phyloP scores from a whole-genome alignment of 2,329 filamentous ascomycete genomes.

The Colletotrichum spinosum region DNA sequence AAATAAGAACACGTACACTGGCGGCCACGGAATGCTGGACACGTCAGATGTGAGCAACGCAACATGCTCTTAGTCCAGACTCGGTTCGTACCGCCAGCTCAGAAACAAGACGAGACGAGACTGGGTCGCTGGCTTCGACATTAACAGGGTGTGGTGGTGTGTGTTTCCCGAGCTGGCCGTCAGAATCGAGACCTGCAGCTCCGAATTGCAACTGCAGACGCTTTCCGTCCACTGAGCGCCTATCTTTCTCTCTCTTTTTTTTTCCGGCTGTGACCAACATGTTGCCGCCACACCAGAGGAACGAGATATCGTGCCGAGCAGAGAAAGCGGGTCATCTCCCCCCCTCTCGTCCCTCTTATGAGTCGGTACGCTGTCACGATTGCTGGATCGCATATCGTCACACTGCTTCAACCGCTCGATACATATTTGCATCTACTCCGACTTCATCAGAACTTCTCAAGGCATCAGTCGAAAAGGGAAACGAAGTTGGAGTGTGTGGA shows the following conservation, averaged over 20 bases:
- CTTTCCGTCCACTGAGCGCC: conserved; percentile 27
- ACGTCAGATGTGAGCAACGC: conserved; percentile 34
- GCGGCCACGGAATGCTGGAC: conserved; percentile 21
- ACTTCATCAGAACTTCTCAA: not conserved
- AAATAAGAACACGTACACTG: not conserved
- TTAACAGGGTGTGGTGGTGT: conserved; percentile 30
- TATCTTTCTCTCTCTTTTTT: not conserved
- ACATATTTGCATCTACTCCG: not conserved
- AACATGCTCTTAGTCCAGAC: conserved; percentile 1
- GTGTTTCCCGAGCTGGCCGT: conserved; percentile 23
- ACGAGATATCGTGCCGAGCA: conserved; percentile 5
- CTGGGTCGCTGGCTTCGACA: not conserved
- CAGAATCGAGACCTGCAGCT: conserved; percentile 38
- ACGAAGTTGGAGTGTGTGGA: not conserved
- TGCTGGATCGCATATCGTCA: conserved; percentile 7
- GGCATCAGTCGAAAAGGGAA: not conserved
- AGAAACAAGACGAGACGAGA: conserved; percentile 10
- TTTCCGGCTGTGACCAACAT: conserved; percentile 1
- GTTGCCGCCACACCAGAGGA: conserved; percentile 20
- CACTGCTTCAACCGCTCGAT: not conserved
- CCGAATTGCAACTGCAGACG: conserved; percentile 36
- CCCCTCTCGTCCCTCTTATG: conserved; percentile 5
- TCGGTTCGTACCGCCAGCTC: conserved; percentile 30
- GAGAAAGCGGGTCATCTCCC: conserved; percentile 3
- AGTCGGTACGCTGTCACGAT: not conserved